phyloP scores from a whole-genome alignment of 169 alveolate species.

The Babesia bigemina region DNA sequence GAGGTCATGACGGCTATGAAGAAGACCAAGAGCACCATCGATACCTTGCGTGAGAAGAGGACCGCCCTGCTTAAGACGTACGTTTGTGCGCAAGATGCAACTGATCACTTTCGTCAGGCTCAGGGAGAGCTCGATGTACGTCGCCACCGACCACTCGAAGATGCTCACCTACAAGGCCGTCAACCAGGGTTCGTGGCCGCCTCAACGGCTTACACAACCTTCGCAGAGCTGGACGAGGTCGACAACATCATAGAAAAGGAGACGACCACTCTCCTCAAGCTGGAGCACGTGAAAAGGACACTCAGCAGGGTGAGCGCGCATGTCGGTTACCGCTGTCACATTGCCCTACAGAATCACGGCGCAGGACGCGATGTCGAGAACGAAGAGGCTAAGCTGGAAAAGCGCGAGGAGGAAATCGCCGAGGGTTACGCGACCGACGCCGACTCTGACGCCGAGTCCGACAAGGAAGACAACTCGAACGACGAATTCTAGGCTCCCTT shows the following conservation, averaged over 20 bases:
- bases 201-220: neutral
- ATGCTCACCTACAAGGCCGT: constrained; percentile 9
- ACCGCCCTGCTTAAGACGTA: constrained; percentile 23
- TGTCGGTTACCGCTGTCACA: neutral
- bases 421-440: neutral
- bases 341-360: constrained; percentile 23
- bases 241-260: constrained; percentile 31
- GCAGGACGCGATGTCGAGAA: constrained; percentile 46
- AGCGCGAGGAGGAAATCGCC: constrained; percentile 45
- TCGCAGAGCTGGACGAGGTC: constrained; percentile 23
- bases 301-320: constrained; percentile 21
- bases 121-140: constrained; percentile 17
- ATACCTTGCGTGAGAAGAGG: constrained; percentile 17
- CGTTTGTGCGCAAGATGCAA: neutral
- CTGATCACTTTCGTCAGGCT: constrained; percentile 5
- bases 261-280: constrained; percentile 12
- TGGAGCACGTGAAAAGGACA: constrained; percentile 51
- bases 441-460: neutral
- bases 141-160: constrained; percentile 27
- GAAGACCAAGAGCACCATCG: constrained; percentile 8
- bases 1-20: constrained; percentile 30
- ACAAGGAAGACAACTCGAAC: neutral
- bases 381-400: constrained; percentile 44
- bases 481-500: constrained; percentile 1
- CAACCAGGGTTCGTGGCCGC: constrained; percentile 31